Conservation (phyloP, 2,329 filamentous ascomycete genomes). For the Huntiella moniliformis region DNA sequence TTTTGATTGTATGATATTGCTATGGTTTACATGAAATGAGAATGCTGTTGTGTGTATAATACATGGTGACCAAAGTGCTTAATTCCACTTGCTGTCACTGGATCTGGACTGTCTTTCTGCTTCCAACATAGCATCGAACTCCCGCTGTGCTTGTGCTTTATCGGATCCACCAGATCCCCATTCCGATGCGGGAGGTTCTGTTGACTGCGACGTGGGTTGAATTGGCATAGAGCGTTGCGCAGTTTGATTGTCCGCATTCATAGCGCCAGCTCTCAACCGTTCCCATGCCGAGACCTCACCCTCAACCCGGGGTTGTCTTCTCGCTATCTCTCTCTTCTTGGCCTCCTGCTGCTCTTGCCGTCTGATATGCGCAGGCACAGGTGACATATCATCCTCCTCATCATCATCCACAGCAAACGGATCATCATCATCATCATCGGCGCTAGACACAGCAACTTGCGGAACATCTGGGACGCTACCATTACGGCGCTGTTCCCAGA, state of each 20-base stretch:
- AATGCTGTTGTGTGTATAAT: neutral
- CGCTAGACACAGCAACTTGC: neutral
- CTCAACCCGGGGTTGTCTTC: neutral
- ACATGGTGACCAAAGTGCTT: neutral
- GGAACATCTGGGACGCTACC: neutral
- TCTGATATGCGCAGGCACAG: conserved; percentile 11
- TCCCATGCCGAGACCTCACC: conserved; percentile 9
- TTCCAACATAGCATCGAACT: conserved; percentile 32
- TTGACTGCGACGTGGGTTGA: no score
- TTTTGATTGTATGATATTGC: neutral
- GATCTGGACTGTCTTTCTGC: conserved; percentile 21
- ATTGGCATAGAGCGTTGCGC: neutral
- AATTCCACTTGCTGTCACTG: conserved; percentile 21
- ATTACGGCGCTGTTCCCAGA: conserved; percentile 8
- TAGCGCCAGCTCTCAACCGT: conserved; percentile 3
- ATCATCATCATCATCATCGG: conserved; percentile 5
- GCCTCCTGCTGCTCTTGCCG: conserved; percentile 7
- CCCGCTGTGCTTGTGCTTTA: conserved; percentile 22
- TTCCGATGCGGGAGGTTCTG: neutral
- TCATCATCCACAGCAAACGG: conserved; percentile 9
- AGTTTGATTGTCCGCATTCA: neutral
- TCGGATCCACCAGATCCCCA: neutral
- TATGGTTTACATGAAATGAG: neutral
- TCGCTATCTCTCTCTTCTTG: neutral
- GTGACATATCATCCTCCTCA: conserved; percentile 10